These are phyloP conservation scores for Aphanomyces invadans DNA, from an alignment of 352 stramenopile genomes.

Conservation along the genomic window DNA sequence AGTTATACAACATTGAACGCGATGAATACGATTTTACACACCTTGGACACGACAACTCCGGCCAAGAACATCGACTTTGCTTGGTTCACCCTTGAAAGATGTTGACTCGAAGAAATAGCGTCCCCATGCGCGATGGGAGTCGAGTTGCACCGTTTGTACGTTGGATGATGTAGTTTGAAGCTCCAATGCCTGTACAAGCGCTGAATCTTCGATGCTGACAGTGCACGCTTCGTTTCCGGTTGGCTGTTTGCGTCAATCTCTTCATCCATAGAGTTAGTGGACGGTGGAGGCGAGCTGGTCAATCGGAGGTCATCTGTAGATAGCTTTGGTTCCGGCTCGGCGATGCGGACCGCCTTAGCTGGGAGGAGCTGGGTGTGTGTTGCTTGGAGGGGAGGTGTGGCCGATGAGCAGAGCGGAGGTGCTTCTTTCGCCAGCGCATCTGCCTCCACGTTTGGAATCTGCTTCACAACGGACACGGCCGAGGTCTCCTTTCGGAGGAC, in stretches of 20 bases:
- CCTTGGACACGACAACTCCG: constrained; percentile 15
- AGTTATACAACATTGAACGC: not conserved
- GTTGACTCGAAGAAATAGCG: not conserved
- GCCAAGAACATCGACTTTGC: not conserved
- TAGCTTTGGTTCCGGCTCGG: not conserved
- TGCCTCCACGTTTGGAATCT: too few relatives aligned
- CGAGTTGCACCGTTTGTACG: not conserved
- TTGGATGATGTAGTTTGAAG: not conserved
- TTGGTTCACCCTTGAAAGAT: not conserved
- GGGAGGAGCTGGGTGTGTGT: not conserved
- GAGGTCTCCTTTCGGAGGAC: not conserved
- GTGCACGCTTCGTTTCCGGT: not conserved
- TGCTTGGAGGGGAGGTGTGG: not conserved
- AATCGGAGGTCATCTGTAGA: too few relatives aligned
- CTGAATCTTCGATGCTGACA: not conserved
- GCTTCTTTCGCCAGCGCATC: too few relatives aligned
- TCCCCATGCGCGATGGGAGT: not conserved
- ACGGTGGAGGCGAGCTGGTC: not conserved
- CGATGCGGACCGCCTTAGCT: not conserved
- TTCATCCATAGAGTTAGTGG: not conserved
- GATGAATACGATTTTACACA: not conserved
- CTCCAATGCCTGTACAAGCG: not conserved
- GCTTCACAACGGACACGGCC: not conserved
- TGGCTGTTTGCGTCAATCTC: not conserved
- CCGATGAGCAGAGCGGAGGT: too few relatives aligned